Base-by-base conservation (phyloP, 352 stramenopile species). In the Pythium utonaiense region DNA sequence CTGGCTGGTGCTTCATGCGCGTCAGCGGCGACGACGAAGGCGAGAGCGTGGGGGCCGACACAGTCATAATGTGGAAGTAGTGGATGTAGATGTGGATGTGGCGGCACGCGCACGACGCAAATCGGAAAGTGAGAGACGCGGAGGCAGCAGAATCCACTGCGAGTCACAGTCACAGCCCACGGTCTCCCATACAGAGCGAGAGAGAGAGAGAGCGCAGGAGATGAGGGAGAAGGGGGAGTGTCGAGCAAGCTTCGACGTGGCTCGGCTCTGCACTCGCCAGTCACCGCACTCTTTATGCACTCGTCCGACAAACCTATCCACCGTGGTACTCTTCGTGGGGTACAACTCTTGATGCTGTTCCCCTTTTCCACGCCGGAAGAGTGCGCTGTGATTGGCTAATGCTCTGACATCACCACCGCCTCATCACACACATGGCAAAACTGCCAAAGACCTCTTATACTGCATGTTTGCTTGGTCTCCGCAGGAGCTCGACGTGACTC, bases 1-100 rank as follows among this genome's bases (percentile, higher is more conserved):
- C 65, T 3, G 83, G 64, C 53, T 75, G 67, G 16, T 34, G 19
- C 61, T 61, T 69, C 31, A 49, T 62, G 56, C 44, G 42, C 30
- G 48, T 53, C 33, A 64, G 40, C 31, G 62, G 45, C 50, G 62
- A 61, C 25, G 44, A 47, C n/a, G 41, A 13, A 14, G 53, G 38
- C 47, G 61, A 68, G 40, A 60, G 41, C 19, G 55, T 33, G 1
- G 52, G 41, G 1, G 28, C 49, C 25, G 62, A 53, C 40, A 62
- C 55, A 57, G 8, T 47, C 62, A 69, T 69, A 4, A 19, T 27
- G 38, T 40, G 36, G 17, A 22, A 17, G 36, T 7, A 21, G 41
- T 59, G 19, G 9, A 33, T 10, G 40, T 5, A 47, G 6, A n/a
- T 41, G 25, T 16, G 5, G 34, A 41, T 49, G 30, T 34, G 48